Evolutionary conservation across 2,329 filamentous ascomycete genomes (phyloP).

Genomic region (Penicillium sp.): DNA sequence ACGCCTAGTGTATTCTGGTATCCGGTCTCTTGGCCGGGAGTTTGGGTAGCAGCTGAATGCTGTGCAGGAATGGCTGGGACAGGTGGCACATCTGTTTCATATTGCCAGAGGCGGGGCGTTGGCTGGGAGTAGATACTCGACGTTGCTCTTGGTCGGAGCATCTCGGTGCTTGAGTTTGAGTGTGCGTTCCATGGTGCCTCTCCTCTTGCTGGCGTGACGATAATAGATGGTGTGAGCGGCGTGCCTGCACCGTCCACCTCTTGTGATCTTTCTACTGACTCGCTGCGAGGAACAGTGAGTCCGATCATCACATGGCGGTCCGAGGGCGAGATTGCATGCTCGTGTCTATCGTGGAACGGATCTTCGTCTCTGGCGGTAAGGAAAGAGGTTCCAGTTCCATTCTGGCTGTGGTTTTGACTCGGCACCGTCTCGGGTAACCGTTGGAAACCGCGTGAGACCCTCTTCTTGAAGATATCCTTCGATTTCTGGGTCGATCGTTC

Average conservation of each 20-base stretch:
- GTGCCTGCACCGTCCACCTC: slow-evolving; percentile 33
- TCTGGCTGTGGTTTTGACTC: neutral
- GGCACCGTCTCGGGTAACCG: slow-evolving; percentile 12
- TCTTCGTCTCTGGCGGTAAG: slow-evolving; percentile 15
- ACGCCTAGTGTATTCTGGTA: slow-evolving; percentile 9
- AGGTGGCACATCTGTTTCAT: slow-evolving; percentile 35
- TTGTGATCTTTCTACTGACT: slow-evolving; percentile 25
- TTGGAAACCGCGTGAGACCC: slow-evolving; percentile 19
- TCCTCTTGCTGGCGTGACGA: slow-evolving; percentile 46
- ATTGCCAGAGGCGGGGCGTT: slow-evolving; percentile 29
- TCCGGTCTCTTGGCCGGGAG: slow-evolving; percentile 1
- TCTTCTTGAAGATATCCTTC: slow-evolving; percentile 23
- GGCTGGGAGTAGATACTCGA: slow-evolving; percentile 48
- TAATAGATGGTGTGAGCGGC: slow-evolving; percentile 45
- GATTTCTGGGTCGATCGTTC: slow-evolving; percentile 28
- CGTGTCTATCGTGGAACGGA: slow-evolving; percentile 25
- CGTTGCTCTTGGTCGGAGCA: slow-evolving; percentile 30
- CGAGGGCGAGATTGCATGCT: slow-evolving; percentile 42
- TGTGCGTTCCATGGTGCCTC: slow-evolving; percentile 33
- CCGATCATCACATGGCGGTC: slow-evolving; percentile 48
- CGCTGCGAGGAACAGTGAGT: slow-evolving; percentile 39
- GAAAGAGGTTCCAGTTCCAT: slow-evolving; percentile 13
- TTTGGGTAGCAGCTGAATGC: slow-evolving; percentile 23
- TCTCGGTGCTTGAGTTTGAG: slow-evolving; percentile 23
- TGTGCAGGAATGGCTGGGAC: slow-evolving; percentile 41